These are phyloP conservation scores for Kazachstania kunashirensis DNA, from an alignment of 805 yeast genomes.

Conservation along the genomic window DNA sequence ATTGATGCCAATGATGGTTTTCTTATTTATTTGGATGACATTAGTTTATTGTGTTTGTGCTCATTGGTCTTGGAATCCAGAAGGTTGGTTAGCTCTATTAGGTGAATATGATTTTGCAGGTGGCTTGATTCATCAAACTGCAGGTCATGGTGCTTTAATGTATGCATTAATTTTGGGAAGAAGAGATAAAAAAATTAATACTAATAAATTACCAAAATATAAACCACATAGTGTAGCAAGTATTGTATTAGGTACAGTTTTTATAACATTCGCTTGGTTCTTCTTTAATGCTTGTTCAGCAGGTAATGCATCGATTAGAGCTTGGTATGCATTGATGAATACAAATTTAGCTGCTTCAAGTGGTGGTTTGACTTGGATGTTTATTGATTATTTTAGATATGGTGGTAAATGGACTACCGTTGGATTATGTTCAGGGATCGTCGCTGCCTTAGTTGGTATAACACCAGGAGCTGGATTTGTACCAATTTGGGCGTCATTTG, in stretches of 20 bases:
- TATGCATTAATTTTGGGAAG: slow-evolving; percentile 88
- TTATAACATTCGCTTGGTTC: slow-evolving; percentile 95
- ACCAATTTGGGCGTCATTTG: slow-evolving; percentile 80
- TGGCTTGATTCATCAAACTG: slow-evolving; percentile 93
- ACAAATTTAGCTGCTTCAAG: slow-evolving; percentile 89
- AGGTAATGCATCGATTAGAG: slow-evolving; percentile 85
- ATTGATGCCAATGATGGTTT: slow-evolving; percentile 92
- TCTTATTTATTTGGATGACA: slow-evolving; percentile 88
- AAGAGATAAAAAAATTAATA: slow-evolving; percentile 61
- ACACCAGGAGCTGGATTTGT: slow-evolving; percentile 97
- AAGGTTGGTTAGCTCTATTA: slow-evolving; percentile 77
- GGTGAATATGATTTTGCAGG: slow-evolving; percentile 97
- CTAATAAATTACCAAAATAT: slow-evolving; percentile 69
- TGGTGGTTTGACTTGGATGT: slow-evolving; percentile 93
- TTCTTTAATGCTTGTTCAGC: slow-evolving; percentile 98
- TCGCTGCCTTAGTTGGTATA: slow-evolving; percentile 88
- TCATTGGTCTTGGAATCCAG: slow-evolving; percentile 93
- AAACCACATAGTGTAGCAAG: slow-evolving; percentile 89
- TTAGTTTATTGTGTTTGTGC: slow-evolving; percentile 94
- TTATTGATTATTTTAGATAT: slow-evolving; percentile 76
- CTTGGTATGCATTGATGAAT: slow-evolving; percentile 88
- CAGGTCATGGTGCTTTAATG: slow-evolving; percentile 92
- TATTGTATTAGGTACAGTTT: slow-evolving; percentile 84
- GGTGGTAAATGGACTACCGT: slow-evolving; percentile 89
- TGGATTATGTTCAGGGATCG: slow-evolving; percentile 88